A percentile compares a stretch with the other conserved stretches of the same genome.
Evolutionary conservation across 1,284 basidiomycete genomes (phyloP).

Genomic region (Boletus albobrunnescens): DNA sequence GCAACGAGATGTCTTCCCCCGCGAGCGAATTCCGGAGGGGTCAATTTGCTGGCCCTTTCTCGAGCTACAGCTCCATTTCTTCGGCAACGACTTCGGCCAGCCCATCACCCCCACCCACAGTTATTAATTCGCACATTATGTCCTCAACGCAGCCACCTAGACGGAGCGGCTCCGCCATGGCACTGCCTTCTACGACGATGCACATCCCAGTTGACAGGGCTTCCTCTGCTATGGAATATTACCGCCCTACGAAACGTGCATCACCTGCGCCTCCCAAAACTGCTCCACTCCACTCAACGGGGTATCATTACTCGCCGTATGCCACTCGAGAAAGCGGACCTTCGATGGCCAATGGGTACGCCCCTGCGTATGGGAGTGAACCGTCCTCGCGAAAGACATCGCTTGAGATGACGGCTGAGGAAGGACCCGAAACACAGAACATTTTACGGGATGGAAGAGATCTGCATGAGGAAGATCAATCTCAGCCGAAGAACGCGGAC

Average conservation of each 20-base stretch:
- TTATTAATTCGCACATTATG: slow-evolving; percentile 43
- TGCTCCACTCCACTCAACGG: slow-evolving; percentile 26
- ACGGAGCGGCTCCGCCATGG: slow-evolving; percentile 65
- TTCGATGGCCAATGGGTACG: slow-evolving; percentile 29
- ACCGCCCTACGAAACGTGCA: slow-evolving; percentile 44
- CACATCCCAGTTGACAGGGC: slow-evolving; percentile 61
- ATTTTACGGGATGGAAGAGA: slow-evolving; percentile 2
- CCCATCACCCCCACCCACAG: slow-evolving; percentile 67
- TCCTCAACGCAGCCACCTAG: slow-evolving; percentile 41
- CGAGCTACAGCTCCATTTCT: slow-evolving; percentile 92
- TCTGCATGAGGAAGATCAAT: slow-evolving; percentile 3
- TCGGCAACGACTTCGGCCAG: slow-evolving; percentile 69
- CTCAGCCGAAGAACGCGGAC: slow-evolving; percentile 2
- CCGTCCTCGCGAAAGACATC: slow-evolving; percentile 28
- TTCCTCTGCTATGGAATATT: slow-evolving; percentile 72
- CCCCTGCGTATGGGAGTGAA: slow-evolving; percentile 23
- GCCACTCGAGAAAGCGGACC: slow-evolving; percentile 30
- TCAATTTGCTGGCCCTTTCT: slow-evolving; percentile 76
- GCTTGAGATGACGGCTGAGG: slow-evolving; percentile 35
- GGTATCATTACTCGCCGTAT: slow-evolving; percentile 30
- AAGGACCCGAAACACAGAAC: slow-evolving; percentile 26
- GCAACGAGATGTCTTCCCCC: slow-evolving; percentile 45
- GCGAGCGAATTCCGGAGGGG: slow-evolving; percentile 40
- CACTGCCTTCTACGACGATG: slow-evolving; percentile 41
- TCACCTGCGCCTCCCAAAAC: slow-evolving; percentile 41